Conservation (phyloP, 192 early-diverging fungal species). For the Oehlia diaphana region DNA sequence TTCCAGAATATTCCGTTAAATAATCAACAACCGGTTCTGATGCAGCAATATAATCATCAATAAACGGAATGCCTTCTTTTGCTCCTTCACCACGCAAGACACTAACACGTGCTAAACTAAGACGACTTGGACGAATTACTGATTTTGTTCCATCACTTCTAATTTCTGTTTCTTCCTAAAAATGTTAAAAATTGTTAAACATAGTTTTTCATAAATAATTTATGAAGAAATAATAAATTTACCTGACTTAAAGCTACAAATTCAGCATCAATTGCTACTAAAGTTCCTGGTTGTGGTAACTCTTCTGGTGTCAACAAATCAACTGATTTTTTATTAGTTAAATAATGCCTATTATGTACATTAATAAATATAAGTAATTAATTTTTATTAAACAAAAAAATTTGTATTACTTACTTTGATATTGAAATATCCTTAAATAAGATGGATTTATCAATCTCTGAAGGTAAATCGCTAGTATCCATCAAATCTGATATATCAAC, state of each 20-base stretch:
- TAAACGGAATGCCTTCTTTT: conserved; percentile 79
- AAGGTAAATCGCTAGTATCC: conserved; percentile 46
- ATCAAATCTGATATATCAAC: conserved; percentile 54
- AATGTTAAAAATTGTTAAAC: no score
- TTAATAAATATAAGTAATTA: neutral
- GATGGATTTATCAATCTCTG: conserved; percentile 47
- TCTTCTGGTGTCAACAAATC: conserved; percentile 58
- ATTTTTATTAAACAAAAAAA: neutral
- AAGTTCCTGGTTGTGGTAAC: conserved; percentile 62
- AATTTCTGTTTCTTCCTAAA: conserved; percentile 81
- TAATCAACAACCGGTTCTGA: conserved; percentile 88
- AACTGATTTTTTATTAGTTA: conserved; percentile 33
- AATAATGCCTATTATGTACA: neutral
- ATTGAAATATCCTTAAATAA: conserved; percentile 61
- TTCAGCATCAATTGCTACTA: conserved; percentile 92
- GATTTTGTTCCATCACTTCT: conserved; percentile 90
- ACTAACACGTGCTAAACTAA: conserved; percentile 86
- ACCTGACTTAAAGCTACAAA: conserved; percentile 83
- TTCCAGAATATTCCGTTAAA: conserved; percentile 92
- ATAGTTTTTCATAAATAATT: no score
- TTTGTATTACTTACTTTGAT: conserved; percentile 50
- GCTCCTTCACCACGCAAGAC: conserved; percentile 80
- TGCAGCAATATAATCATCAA: conserved; percentile 94
- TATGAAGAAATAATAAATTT: neutral
- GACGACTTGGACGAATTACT: conserved; percentile 75